These are phyloP conservation scores for Salicornia ramosissima DNA, from an alignment of 148 eudicot genomes.

Conservation along the genomic window DNA sequence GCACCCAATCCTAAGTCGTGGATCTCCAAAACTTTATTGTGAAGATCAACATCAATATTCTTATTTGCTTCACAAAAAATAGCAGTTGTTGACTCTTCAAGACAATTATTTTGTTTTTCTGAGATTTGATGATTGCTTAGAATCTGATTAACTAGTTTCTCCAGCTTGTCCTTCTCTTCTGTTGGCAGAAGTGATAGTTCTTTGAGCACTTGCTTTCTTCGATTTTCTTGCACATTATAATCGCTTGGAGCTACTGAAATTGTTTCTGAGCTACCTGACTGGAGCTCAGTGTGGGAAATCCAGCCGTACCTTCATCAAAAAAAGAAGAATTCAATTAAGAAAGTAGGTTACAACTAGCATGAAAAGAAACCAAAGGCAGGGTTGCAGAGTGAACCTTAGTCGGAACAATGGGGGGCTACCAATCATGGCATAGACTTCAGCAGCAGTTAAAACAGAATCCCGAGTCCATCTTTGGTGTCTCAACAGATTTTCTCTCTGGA, in stretches of 20 bases:
- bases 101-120: slow-evolving; percentile 17
- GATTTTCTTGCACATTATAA: slow-evolving; percentile 21
- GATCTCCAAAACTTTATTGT: slow-evolving; percentile 19
- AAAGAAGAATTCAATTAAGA: slow-evolving; percentile 7
- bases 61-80: slow-evolving; percentile 23
- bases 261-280: slow-evolving; percentile 33
- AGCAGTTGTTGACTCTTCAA: slow-evolving; percentile 23
- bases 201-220: slow-evolving; percentile 17
- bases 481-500: slow-evolving; percentile 54
- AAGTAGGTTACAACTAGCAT: not conserved
- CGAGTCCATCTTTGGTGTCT: slow-evolving; percentile 67
- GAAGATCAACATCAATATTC: slow-evolving; percentile 18
- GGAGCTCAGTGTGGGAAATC: slow-evolving; percentile 48
- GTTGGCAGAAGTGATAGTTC: slow-evolving; percentile 21
- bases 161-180: slow-evolving; percentile 22
- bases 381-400: slow-evolving; percentile 51
- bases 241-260: slow-evolving; percentile 23
- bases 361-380: not conserved
- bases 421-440: slow-evolving; percentile 67
- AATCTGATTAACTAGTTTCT: slow-evolving; percentile 21
- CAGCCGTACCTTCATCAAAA: slow-evolving; percentile 75
- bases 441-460: slow-evolving; percentile 67
- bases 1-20: slow-evolving; percentile 24
- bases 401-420: slow-evolving; percentile 85
- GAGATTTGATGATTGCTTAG: slow-evolving; percentile 30